A percentile compares a stretch with the other conserved stretches of the same genome.
Evolutionary conservation across 306 rosid genomes (phyloP).

Genomic region (Macrotyloma uniflorum): DNA sequence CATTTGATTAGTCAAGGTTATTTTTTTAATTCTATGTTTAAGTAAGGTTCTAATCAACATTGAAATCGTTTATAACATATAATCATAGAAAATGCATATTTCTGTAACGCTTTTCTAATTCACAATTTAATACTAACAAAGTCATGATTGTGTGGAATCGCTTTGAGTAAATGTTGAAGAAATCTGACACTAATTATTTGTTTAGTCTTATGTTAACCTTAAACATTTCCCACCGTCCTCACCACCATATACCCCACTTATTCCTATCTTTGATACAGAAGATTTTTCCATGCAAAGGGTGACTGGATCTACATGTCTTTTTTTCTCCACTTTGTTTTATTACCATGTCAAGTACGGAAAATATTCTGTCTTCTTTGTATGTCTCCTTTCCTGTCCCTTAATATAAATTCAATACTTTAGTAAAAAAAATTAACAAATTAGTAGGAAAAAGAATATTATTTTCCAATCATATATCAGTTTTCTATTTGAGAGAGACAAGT

Average conservation of each 20-base stretch:
- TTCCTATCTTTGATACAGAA: slow-evolving; percentile 31
- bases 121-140: slow-evolving; percentile 34
- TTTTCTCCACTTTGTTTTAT: slow-evolving; percentile 21
- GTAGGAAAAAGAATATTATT: neutral
- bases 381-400: neutral
- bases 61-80: slow-evolving; percentile 37
- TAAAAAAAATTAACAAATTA: neutral
- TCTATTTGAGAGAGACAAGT: neutral
- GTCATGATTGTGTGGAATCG: slow-evolving; percentile 55
- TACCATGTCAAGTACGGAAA: slow-evolving; percentile 35
- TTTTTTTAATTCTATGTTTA: slow-evolving; percentile 25
- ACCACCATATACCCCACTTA: slow-evolving; percentile 38
- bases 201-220: slow-evolving; percentile 26
- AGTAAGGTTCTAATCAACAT: slow-evolving; percentile 46
- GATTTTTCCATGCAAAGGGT: slow-evolving; percentile 38
- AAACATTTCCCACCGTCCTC: slow-evolving; percentile 28
- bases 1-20: slow-evolving; percentile 37
- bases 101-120: slow-evolving; percentile 19
- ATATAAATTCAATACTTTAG: neutral
- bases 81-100: slow-evolving; percentile 38
- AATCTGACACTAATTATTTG: slow-evolving; percentile 26
- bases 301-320: slow-evolving; percentile 28
- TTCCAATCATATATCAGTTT: neutral
- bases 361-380: neutral
- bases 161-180: slow-evolving; percentile 43